These are phyloP conservation scores for Pluteus cervinus DNA, from an alignment of 768 basidiomycete species.

Conservation along the genomic window DNA sequence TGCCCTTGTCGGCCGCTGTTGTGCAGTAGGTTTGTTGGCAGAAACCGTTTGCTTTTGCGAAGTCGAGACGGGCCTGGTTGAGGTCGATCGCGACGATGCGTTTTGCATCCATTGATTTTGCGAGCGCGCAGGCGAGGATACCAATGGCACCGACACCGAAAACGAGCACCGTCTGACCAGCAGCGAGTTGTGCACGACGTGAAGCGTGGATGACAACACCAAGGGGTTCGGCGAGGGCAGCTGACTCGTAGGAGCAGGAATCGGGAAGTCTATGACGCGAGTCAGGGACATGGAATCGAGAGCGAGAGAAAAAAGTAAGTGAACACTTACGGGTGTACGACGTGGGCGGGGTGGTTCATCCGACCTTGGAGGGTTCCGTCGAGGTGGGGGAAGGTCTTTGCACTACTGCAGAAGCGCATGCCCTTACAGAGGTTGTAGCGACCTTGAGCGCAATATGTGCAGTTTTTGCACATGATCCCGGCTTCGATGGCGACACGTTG, in stretches of 20 bases:
- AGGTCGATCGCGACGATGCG: constrained; percentile 80
- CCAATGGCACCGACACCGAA: constrained; percentile 94
- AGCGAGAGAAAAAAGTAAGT: constrained; percentile 6
- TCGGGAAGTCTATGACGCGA: constrained; percentile 58
- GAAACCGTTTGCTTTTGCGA: constrained; percentile 72
- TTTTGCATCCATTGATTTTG: constrained; percentile 63
- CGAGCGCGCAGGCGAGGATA: constrained; percentile 79
- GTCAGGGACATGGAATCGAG: constrained; percentile 5
- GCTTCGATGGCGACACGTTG: constrained; percentile 93
- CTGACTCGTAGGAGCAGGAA: constrained; percentile 68
- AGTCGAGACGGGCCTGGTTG: constrained; percentile 74
- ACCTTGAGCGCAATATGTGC: constrained; percentile 62
- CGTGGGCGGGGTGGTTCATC: constrained; percentile 85
- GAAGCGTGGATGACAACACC: constrained; percentile 76
- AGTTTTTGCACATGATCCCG: constrained; percentile 80
- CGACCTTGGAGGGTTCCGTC: constrained; percentile 86
- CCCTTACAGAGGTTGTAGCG: constrained; percentile 91
- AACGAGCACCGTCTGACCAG: constrained; percentile 74
- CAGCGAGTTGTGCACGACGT: constrained; percentile 33
- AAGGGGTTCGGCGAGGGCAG: constrained; percentile 89
- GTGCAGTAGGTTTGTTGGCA: constrained; percentile 68
- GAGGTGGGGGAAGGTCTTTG: constrained; percentile 87
- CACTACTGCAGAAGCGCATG: constrained; percentile 86
- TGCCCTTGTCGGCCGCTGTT: constrained; percentile 40
- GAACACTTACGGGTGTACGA: constrained; percentile 76